Evolutionary conservation across 169 alveolate genomes (phyloP).

Genomic region (Plasmodium ovale): DNA sequence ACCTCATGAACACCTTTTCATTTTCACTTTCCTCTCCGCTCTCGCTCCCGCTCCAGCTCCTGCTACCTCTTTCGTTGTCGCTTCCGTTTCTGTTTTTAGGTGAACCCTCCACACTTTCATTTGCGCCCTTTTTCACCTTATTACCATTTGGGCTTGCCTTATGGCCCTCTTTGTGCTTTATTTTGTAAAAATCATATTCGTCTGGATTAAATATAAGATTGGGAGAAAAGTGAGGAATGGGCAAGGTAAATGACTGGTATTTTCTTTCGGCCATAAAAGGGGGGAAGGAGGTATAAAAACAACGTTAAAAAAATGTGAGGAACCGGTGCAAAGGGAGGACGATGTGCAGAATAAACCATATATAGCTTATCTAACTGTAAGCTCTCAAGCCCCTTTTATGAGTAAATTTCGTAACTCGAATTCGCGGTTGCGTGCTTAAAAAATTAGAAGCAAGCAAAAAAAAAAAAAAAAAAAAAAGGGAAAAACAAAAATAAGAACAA

Average conservation of each 20-base stretch:
- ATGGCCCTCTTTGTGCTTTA: conserved; percentile 5
- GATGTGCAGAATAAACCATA: too few relatives aligned
- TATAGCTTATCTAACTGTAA: too few relatives aligned
- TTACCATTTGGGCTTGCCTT: neutral
- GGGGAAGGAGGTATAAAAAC: neutral
- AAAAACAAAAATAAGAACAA: too few relatives aligned
- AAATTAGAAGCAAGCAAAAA: too few relatives aligned
- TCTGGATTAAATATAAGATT: conserved; percentile 28
- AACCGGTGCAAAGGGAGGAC: too few relatives aligned
- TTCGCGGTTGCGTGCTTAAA: too few relatives aligned
- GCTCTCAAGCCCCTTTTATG: too few relatives aligned
- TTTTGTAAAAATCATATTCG: conserved; percentile 54
- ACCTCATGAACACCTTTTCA: conserved; percentile 55
- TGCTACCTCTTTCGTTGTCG: conserved; percentile 47
- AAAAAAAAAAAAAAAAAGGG: too few relatives aligned
- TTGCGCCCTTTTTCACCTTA: neutral
- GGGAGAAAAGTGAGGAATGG: conserved; percentile 54
- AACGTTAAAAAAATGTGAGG: neutral
- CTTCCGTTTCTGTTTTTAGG: conserved; percentile 14
- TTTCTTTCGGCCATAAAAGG: conserved; percentile 66
- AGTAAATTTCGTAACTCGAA: too few relatives aligned
- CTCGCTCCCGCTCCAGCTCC: conserved; percentile 23
- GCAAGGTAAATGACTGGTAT: conserved; percentile 17
- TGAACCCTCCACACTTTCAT: neutral
- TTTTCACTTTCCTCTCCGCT: conserved; percentile 51